Conservation (phyloP, 345 rosid genomes). For the Capsella bursapastoris region DNA sequence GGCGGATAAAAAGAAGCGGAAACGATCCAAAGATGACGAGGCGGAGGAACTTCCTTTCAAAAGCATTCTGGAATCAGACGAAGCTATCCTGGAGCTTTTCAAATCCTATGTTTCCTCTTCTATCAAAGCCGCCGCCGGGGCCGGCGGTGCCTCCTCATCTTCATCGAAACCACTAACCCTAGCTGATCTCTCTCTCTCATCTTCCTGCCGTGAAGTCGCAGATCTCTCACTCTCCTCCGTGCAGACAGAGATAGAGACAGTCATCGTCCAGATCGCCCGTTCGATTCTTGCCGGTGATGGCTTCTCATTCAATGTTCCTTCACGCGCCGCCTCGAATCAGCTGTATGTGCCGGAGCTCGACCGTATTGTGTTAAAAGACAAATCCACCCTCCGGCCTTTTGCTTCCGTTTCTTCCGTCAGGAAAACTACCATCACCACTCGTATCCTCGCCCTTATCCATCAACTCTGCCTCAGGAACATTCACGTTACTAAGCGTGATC, state of each 20-base stretch:
- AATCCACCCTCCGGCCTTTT: constrained; percentile 89
- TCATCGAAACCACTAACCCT: constrained; percentile 71
- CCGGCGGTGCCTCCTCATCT: constrained; percentile 44
- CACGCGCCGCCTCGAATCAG: constrained; percentile 93
- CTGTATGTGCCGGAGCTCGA: constrained; percentile 99
- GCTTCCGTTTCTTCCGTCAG: constrained; percentile 83
- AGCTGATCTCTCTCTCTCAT: constrained; percentile 78
- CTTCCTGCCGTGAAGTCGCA: constrained; percentile 79
- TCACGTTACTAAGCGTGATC: constrained; percentile 98
- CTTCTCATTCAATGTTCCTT: constrained; percentile 88
- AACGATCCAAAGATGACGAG: constrained; percentile 57
- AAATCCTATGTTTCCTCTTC: constrained; percentile 47
- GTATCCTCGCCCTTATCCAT: constrained; percentile 86
- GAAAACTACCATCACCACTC: constrained; percentile 83
- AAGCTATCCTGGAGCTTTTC: constrained; percentile 58
- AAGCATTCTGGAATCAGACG: constrained; percentile 65
- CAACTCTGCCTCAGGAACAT: constrained; percentile 83
- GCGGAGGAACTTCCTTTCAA: constrained; percentile 71
- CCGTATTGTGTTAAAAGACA: constrained; percentile 94
- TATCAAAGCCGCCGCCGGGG: constrained; percentile 28
- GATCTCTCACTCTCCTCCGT: constrained; percentile 88
- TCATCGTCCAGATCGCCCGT: constrained; percentile 67
- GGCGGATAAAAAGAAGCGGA: constrained; percentile 82
- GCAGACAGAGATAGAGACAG: constrained; percentile 75
- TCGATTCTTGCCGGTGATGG: constrained; percentile 90